Base-by-base conservation (phyloP, 2,329 filamentous ascomycete species). In the Aphanocladium album region DNA sequence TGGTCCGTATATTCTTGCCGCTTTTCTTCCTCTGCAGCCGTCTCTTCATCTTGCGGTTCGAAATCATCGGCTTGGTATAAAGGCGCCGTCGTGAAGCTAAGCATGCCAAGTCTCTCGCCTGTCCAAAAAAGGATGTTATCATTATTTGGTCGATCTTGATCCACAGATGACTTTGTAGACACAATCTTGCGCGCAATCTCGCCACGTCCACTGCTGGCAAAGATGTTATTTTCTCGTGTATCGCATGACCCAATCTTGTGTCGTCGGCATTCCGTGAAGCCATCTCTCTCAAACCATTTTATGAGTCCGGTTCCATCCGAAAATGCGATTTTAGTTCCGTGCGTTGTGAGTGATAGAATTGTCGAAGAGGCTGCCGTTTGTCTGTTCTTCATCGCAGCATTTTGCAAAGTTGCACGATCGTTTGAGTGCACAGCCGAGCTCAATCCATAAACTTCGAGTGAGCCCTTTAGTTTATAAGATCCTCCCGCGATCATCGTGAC, bases 231-330 rank as follows among this genome's bases (percentile, higher is more conserved):
- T 47, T 76, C 75, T 27, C 74, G 70, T 52, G 73, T 68, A 62
- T 83, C 79, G 67, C 81, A 82, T 62, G 84, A 78, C 1, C 85
- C 83, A 30, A 88, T 81, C 65, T 76, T 80, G 63, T 80, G 76
- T 63, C 76, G 73, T 54, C 84, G 77, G 46, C 83, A 81, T 65
- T 87, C 83, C 6, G 83, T 86, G 62, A 80, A 79, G 0, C 90
- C 92, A 69, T 97, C 91, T 39, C 93, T 82, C 73, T 98, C 93
- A 49, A 96, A 85, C 93, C 93, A 98, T 71, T 91, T 93, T 64
- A 98, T 73, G 55, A 88, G 86, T 0, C 93, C 93, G 25, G 91
- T 86, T 1, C 89, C 89, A 68, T 98, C 93, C 2, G 90, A 90
- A 65, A 90, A 90, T 19, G 91, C 91, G 35, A 97, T 82, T 5